These are phyloP conservation scores for Colletotrichum nymphaeae DNA, from an alignment of 2,329 filamentous ascomycete genomes.

Conservation along the genomic window DNA sequence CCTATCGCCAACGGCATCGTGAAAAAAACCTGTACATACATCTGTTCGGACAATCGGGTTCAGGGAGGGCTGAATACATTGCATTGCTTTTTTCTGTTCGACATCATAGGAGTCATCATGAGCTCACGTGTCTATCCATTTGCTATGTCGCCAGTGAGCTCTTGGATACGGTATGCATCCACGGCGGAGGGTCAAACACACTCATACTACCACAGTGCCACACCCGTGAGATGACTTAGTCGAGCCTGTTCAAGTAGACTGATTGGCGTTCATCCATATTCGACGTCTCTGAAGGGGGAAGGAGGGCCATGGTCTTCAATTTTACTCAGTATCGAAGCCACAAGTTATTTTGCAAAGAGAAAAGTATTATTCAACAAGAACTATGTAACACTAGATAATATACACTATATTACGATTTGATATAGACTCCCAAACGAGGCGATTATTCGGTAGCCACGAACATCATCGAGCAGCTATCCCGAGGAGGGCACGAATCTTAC, in stretches of 20 bases:
- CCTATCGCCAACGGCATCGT: conserved; percentile 33
- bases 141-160: too few relatives aligned
- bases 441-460: neutral
- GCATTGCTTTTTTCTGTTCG: conserved; percentile 36
- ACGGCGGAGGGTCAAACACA: too few relatives aligned
- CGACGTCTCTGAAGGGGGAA: neutral
- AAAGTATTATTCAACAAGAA: neutral
- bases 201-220: too few relatives aligned
- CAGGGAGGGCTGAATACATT: conserved; percentile 43
- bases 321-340: neutral
- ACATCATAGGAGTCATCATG: too few relatives aligned
- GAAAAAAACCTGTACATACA: conserved; percentile 56
- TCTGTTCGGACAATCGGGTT: conserved; percentile 49
- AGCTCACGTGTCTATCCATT: neutral
- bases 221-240: too few relatives aligned
- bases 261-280: too few relatives aligned
- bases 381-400: neutral
- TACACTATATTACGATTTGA: neutral
- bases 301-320: neutral
- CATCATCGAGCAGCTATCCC: neutral
- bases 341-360: neutral
- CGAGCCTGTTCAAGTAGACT: too few relatives aligned
- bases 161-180: too few relatives aligned
- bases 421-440: neutral
- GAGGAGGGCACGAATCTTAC: neutral